Evolutionary conservation across 371 early-diverging fungal species (phyloP).

Genomic region (Nematocida sp.): DNA sequence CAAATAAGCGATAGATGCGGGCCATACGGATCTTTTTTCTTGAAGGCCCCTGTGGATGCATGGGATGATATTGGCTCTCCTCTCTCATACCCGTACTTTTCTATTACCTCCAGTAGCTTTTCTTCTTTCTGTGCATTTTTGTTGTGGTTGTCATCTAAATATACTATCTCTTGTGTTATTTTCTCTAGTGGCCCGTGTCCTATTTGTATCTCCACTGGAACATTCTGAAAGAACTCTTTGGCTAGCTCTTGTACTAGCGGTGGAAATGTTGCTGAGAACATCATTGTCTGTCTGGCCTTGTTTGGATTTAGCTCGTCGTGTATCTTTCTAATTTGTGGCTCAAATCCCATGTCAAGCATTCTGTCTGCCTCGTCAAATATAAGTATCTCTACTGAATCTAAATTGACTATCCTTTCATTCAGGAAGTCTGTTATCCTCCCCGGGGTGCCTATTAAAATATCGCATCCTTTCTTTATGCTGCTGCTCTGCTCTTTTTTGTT

Average conservation of each 20-base stretch:
- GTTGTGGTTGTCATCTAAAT: not conserved
- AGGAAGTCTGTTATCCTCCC: conserved; percentile 33
- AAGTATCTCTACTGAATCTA: conserved; percentile 75
- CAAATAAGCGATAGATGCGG: not conserved
- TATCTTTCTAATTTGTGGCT: conserved; percentile 71
- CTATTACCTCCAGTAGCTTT: not conserved
- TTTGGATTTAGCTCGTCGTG: conserved; percentile 2
- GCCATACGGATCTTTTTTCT: not conserved
- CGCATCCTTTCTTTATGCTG: conserved; percentile 67
- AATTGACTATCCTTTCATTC: conserved; percentile 53
- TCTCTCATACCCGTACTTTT: conserved; percentile 22
- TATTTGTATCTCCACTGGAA: conserved; percentile 37
- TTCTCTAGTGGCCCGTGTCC: conserved; percentile 71
- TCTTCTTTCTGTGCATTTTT: not conserved
- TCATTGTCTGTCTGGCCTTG: conserved; percentile 50
- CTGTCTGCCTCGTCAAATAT: conserved; percentile 97
- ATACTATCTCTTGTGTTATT: conserved; percentile 75
- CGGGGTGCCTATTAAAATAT: conserved; percentile 71
- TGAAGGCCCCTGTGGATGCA: not conserved
- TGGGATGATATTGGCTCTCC: not conserved
- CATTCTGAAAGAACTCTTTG: conserved; percentile 65
- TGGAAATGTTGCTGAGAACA: conserved; percentile 54
- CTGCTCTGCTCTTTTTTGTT: conserved; percentile 77
- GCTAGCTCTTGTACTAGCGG: conserved; percentile 24
- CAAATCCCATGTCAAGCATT: conserved; percentile 90